phyloP scores from a whole-genome alignment of 169 alveolate genomes.

The Plasmodium gaboni region DNA sequence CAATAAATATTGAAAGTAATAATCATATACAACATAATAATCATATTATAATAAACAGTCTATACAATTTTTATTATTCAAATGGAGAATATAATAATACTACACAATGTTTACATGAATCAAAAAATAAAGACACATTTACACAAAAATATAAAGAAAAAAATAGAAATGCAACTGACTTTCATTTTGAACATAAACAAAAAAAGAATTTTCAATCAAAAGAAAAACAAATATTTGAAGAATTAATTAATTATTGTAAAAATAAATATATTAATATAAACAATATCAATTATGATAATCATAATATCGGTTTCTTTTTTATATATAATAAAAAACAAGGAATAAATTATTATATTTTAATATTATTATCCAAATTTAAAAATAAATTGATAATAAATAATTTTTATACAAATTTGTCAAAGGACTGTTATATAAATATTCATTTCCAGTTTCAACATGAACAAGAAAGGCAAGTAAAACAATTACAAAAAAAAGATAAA shows the following conservation, averaged over 20 bases:
- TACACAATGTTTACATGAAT: background rate
- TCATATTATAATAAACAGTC: too few species aligned
- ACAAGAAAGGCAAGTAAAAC: conserved; percentile 29
- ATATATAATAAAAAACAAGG: conserved; percentile 65
- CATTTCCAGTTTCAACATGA: conserved; percentile 30
- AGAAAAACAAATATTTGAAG: conserved; percentile 53
- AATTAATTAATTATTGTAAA: conserved; percentile 54
- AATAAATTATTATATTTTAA: conserved; percentile 51
- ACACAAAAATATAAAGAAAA: background rate
- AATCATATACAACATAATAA: too few species aligned
- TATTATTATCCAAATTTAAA: conserved; percentile 36
- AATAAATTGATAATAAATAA: background rate
- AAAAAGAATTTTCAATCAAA: conserved; percentile 8
- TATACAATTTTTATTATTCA: background rate
- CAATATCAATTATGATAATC: conserved; percentile 18
- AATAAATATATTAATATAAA: conserved; percentile 27
- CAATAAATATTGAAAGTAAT: background rate
- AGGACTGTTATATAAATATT: conserved; percentile 24
- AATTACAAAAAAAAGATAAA: background rate
- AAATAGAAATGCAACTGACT: too few species aligned
- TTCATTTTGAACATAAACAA: background rate
- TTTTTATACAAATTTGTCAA: conserved; percentile 27
- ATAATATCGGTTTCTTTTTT: conserved; percentile 69
- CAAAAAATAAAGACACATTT: background rate
- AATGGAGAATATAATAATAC: background rate